Percentiles rank a stretch among this genome's conserved stretches.
phyloP scores from a whole-genome alignment of 345 rosid species.

The Ailanthus altissimus region DNA sequence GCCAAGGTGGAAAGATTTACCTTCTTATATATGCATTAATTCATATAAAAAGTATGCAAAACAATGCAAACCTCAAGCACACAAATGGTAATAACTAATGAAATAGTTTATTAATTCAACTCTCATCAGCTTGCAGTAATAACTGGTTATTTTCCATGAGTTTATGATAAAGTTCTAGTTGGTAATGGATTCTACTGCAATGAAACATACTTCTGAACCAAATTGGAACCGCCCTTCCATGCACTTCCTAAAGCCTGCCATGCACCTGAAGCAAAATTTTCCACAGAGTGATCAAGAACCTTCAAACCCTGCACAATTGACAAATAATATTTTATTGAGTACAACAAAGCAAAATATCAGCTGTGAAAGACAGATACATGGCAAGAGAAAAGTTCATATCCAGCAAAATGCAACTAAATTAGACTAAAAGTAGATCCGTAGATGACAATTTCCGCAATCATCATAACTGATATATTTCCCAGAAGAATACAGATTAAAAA shows the following conservation, averaged over 20 bases:
- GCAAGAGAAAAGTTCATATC: not conserved
- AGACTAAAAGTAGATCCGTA: not conserved
- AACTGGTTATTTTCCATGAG: not conserved
- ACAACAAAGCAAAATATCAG: not conserved
- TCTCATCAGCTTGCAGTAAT: not conserved
- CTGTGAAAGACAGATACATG: not conserved
- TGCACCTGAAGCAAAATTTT: constrained; percentile 92
- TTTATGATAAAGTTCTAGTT: too few relatives aligned
- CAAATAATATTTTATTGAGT: not conserved
- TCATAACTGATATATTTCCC: not conserved
- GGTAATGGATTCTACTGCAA: constrained; percentile 6
- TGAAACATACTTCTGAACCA: constrained; percentile 78
- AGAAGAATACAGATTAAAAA: not conserved
- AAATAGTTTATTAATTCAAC: too few relatives aligned
- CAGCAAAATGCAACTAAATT: not conserved
- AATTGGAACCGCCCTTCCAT: constrained; percentile 65
- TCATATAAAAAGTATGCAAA: too few relatives aligned
- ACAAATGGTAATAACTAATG: not conserved
- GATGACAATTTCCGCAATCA: not conserved
- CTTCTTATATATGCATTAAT: too few relatives aligned
- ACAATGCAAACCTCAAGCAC: not conserved
- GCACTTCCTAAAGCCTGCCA: constrained; percentile 95
- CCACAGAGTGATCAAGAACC: constrained; percentile 87
- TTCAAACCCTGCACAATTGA: constrained; percentile 63
- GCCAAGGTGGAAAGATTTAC: too few relatives aligned